Evolutionary conservation across 768 basidiomycete genomes (phyloP).

Genomic region (Tulasnella sp.): DNA sequence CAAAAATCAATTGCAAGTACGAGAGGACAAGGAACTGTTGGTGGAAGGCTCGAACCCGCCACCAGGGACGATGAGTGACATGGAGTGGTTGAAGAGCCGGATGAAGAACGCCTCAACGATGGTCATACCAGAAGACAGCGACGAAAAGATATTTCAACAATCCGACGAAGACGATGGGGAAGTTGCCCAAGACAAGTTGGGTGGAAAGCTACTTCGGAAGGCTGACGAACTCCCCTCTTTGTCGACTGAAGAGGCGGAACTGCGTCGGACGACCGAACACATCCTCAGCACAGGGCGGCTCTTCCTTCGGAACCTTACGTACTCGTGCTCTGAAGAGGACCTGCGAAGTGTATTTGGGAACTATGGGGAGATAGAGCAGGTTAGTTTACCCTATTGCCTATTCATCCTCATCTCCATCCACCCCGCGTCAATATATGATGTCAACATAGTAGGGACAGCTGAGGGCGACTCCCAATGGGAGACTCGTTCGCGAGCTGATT

Average conservation of each 20-base stretch:
- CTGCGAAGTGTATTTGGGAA: constrained; percentile 53
- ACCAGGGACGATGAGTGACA: constrained; percentile 46
- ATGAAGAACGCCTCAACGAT: constrained; percentile 47
- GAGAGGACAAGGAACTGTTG: not conserved
- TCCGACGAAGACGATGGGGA: constrained; percentile 22
- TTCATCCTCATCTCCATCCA: too few relatives aligned
- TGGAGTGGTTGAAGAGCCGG: constrained; percentile 66
- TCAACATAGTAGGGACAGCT: constrained; percentile 52
- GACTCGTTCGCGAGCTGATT: constrained; percentile 47
- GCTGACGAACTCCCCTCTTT: not conserved
- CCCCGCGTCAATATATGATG: constrained; percentile 33
- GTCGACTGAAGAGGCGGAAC: not conserved
- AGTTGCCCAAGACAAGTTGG: constrained; percentile 1
- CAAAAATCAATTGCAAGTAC: not conserved
- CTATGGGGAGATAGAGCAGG: constrained; percentile 72
- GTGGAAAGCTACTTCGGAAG: too few relatives aligned
- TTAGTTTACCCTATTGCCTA: constrained; percentile 32
- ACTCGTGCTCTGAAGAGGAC: constrained; percentile 68
- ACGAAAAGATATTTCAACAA: not conserved
- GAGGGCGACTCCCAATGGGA: constrained; percentile 39
- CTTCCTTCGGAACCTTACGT: constrained; percentile 93
- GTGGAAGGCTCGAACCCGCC: constrained; percentile 1
- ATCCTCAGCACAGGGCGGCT: constrained; percentile 70
- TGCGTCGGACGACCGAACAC: constrained; percentile 31
- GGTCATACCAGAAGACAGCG: constrained; percentile 47